Evolutionary conservation across 23 red algal genomes (phyloP), one percentile per base, ranked within the genome.

Genomic region (Gracilaria domingensis): DNA sequence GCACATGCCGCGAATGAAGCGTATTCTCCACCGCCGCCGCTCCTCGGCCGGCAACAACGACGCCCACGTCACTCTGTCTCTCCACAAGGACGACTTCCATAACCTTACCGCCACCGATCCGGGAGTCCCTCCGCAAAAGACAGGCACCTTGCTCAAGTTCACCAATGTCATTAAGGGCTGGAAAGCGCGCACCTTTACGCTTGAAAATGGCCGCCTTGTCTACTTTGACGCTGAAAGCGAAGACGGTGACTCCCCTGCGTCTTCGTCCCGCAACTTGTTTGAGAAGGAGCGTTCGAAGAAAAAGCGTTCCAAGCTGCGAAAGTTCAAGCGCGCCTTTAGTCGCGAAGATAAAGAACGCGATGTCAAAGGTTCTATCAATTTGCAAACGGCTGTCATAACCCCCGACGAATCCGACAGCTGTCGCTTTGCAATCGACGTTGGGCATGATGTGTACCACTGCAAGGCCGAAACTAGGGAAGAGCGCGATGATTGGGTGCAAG

Each of bases 381-480:
- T 98, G 83, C 96, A 95, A 39, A 45, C 71, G 0, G 93, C 96
- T 38, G 93, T 91, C 48, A 93, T 98, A 20, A 66, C 93, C 32
- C 66, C 93, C 23, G 91, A 98, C 79, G 93, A 93, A 40, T 84
- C 93, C 21, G 96, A 98, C 62, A 38, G 23, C 55, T 72, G 77
- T 49, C 88, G 93, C n/a, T 95, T 98, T 65, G 93, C 90, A 11
- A 94, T 98, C 29, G 96, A 98, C 82, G 89, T 90, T n/a, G 96
- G 94, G 14, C 82, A 84, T 37, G 82, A 94, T 57, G 88, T 98
- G 32, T 93, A 89, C 75, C 96, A 98, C 60, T 53, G 91, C 33
- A 86, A 91, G 33, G 96, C 96, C 8, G 89, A 93, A 13, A 80
- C 82, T 47, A 66, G 88, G 24, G 89, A 50, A 30, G 81, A 84